Base-by-base conservation (phyloP, 495 filamentous ascomycete species). In the Terfezia claveryi region DNA sequence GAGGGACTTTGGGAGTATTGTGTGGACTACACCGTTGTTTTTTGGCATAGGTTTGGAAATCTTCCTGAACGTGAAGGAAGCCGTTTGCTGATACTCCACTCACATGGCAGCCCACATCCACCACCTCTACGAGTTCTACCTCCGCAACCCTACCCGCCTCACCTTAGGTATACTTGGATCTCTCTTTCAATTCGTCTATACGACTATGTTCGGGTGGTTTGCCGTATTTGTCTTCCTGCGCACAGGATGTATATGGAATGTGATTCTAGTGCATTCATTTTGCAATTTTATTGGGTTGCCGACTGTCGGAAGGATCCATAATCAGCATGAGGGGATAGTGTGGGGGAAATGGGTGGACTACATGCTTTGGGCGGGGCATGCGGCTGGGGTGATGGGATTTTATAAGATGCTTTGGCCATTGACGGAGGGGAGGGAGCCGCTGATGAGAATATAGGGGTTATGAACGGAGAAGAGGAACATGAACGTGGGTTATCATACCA, bases 231-330 rank as follows among this genome's bases (percentile, higher is more conserved):
- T 94, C n/a, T 94, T 82, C 60, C 64, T 98, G 8, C 79, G 91
- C 38, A 91, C 87, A 0, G 89, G 87, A 0, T 91, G 80, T 20
- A 62, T 94, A 38, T 69, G 75, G 49, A 80, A 82, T 9, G 78
- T 80, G 11, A 80, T 88, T 46, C 61, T 80, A 10, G 80, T 80
- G 10, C 91, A 98, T 64, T 75, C 77, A 10, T 94, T 96, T 68
- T 96, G 91, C 68, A 98, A 98, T 63, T 85, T 77, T 74, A 79
- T 83, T 73, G 89, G 91, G 2, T 63, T 95, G 57, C 91, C 92
- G n/a, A 73, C 82, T 10, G 63, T 96, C 17, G 93, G 83, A 82
- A 87, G 88, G 0, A 72, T 78, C 4, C 78, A 93, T 1, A 74
- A 80, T 59, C 69, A 54, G 49, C 58, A 66, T 53, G 50, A 20